Conservation (phyloP, 192 early-diverging fungal species). For the Haplosporangium gracile region DNA sequence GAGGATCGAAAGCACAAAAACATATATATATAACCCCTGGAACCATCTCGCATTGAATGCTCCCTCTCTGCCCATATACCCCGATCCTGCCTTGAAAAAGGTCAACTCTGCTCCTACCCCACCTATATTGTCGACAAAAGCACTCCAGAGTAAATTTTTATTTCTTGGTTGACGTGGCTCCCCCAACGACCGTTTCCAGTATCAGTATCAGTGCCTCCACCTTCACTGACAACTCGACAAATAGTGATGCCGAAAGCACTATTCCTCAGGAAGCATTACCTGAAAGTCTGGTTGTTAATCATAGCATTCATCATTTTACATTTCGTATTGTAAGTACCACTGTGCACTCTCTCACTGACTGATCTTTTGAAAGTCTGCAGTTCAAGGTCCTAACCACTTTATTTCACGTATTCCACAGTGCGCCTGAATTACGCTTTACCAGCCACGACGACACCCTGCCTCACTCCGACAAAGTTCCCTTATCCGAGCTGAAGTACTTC, state of each 20-base stretch:
- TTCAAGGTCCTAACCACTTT: neutral
- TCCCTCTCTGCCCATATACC: neutral
- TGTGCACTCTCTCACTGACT: neutral
- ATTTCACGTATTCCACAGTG: neutral
- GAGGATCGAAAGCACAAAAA: too few relatives aligned
- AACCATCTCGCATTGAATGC: neutral
- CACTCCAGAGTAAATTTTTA: neutral
- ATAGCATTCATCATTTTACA: constrained; percentile 1
- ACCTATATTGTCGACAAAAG: neutral
- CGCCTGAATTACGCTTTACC: neutral
- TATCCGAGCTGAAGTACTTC: constrained; percentile 11
- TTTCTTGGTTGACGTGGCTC: neutral
- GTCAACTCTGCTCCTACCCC: neutral
- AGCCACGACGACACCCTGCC: neutral
- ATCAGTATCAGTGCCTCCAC: too few relatives aligned
- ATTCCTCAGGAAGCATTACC: neutral
- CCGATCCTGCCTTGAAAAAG: neutral
- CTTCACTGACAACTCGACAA: neutral
- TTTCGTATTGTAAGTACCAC: neutral
- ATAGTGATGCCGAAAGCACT: neutral
- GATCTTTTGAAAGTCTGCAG: neutral
- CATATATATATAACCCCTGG: too few relatives aligned
- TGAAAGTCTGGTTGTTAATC: neutral
- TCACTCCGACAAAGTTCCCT: constrained; percentile 1
- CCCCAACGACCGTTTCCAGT: neutral